Conservation (phyloP, 331 rosid genomes). For the Pyracantha coccinea region DNA sequence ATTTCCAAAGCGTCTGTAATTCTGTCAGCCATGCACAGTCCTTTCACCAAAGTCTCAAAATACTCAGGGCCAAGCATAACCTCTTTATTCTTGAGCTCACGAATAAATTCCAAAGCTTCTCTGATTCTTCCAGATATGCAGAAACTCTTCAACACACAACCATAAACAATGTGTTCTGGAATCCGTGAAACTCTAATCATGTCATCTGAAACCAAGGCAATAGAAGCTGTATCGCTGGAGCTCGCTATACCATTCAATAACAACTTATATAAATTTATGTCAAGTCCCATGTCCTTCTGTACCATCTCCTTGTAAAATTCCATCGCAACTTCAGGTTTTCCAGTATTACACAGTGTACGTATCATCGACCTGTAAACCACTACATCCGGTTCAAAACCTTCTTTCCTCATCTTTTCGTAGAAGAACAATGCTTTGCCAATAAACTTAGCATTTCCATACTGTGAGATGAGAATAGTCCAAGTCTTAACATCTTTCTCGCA, state of each 20-base stretch:
- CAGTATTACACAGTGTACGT: slow-evolving; percentile 48
- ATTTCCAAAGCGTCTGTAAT: slow-evolving; percentile 68
- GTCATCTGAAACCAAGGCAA: slow-evolving; percentile 52
- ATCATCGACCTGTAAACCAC: slow-evolving; percentile 48
- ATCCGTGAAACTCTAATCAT: slow-evolving; percentile 45
- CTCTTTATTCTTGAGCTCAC: slow-evolving; percentile 59
- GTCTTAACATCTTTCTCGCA: slow-evolving; percentile 56
- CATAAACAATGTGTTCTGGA: slow-evolving; percentile 33
- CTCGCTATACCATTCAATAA: slow-evolving; percentile 53
- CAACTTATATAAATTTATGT: slow-evolving; percentile 37
- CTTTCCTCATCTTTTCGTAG: slow-evolving; percentile 50
- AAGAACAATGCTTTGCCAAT: slow-evolving; percentile 51
- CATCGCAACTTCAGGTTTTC: slow-evolving; percentile 66
- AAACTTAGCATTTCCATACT: slow-evolving; percentile 59
- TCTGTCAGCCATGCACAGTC: slow-evolving; percentile 60
- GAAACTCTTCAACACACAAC: slow-evolving; percentile 53
- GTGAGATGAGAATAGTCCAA: slow-evolving; percentile 71
- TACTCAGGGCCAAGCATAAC: slow-evolving; percentile 39
- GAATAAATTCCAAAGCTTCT: slow-evolving; percentile 68
- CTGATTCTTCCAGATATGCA: slow-evolving; percentile 58
- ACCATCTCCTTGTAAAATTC: slow-evolving; percentile 82
- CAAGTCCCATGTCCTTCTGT: slow-evolving; percentile 47
- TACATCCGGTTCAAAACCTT: slow-evolving; percentile 58
- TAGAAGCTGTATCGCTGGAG: slow-evolving; percentile 49
- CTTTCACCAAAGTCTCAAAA: slow-evolving; percentile 61